A percentile compares a stretch with the other conserved stretches of the same genome.
phyloP scores from a whole-genome alignment of 495 filamentous ascomycete species.

The Aspergillus bertholletiae region DNA sequence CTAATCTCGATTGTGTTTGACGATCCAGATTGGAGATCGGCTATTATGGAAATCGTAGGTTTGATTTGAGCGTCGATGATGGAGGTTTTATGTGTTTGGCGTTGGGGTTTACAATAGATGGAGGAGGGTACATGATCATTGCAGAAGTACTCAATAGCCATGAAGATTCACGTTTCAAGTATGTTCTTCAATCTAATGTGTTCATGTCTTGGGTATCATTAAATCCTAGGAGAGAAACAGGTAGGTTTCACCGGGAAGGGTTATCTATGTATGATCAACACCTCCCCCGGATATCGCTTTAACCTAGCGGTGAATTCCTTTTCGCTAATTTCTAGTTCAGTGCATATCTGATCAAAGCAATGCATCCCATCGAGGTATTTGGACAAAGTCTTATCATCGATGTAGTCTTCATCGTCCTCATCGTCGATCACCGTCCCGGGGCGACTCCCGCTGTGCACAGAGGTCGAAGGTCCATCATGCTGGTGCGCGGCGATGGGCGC shows the following conservation, averaged over 20 bases:
- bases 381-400: conserved; percentile 48
- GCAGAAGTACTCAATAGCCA: not conserved
- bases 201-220: conserved; percentile 5
- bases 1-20: not conserved
- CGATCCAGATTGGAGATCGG: not conserved
- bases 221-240: not conserved
- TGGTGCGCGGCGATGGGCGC: conserved; percentile 17
- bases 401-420: conserved; percentile 34
- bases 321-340: conserved; percentile 63
- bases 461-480: conserved; percentile 19
- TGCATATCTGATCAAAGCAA: conserved; percentile 87
- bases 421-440: conserved; percentile 22
- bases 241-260: not conserved
- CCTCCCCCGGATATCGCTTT: conserved; percentile 47
- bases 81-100: conserved; percentile 2
- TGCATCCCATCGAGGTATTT: conserved; percentile 78
- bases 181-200: not conserved
- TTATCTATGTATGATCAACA: conserved; percentile 56
- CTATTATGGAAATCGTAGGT: not conserved
- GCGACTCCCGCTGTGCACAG: conserved; percentile 30
- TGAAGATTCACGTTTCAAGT: not conserved
- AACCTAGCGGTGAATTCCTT: conserved; percentile 48
- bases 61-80: not conserved
- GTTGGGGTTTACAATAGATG: not conserved
- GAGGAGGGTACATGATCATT: not conserved